Evolutionary conservation across 768 basidiomycete genomes (phyloP).

Genomic region (Tylopilus balloui): DNA sequence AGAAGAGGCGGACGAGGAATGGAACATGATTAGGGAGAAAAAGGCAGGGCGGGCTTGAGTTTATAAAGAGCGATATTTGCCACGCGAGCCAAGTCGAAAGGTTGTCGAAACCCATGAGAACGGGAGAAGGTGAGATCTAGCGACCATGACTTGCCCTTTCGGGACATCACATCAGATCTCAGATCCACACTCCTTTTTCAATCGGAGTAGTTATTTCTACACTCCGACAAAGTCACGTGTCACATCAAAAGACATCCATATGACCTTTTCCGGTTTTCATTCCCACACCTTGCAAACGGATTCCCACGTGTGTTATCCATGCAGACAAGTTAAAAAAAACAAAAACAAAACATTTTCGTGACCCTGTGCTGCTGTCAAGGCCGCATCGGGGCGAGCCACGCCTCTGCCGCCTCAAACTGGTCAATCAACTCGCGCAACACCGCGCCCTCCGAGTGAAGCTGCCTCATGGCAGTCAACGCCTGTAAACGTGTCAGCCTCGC

Average conservation of each 20-base stretch:
- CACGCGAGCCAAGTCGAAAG: conserved; percentile 29
- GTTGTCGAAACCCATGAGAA: too few species aligned
- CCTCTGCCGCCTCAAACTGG: conserved; percentile 94
- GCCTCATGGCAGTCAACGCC: conserved; percentile 86
- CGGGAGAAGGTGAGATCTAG: conserved; percentile 11
- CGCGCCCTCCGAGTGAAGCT: conserved; percentile 76
- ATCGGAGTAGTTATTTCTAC: not conserved
- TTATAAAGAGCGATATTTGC: conserved; percentile 8
- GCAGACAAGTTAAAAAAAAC: not conserved
- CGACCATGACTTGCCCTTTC: conserved; percentile 8
- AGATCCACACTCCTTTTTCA: conserved; percentile 14
- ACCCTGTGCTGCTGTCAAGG: conserved; percentile 47
- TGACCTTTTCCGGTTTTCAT: conserved; percentile 9
- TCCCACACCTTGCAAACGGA: conserved; percentile 14
- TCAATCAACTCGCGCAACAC: conserved; percentile 85
- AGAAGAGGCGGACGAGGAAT: conserved; percentile 22
- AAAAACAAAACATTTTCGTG: not conserved
- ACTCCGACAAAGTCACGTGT: conserved; percentile 18
- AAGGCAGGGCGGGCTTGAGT: conserved; percentile 8
- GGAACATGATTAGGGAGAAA: conserved; percentile 21
- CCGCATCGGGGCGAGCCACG: conserved; percentile 89
- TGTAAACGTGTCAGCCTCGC: conserved; percentile 34
- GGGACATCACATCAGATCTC: conserved; percentile 14
- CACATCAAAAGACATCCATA: too few species aligned
- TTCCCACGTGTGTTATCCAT: conserved; percentile 12